Evolutionary conservation across 1,284 basidiomycete genomes (phyloP).

Genomic region (Ganoderma sp.): DNA sequence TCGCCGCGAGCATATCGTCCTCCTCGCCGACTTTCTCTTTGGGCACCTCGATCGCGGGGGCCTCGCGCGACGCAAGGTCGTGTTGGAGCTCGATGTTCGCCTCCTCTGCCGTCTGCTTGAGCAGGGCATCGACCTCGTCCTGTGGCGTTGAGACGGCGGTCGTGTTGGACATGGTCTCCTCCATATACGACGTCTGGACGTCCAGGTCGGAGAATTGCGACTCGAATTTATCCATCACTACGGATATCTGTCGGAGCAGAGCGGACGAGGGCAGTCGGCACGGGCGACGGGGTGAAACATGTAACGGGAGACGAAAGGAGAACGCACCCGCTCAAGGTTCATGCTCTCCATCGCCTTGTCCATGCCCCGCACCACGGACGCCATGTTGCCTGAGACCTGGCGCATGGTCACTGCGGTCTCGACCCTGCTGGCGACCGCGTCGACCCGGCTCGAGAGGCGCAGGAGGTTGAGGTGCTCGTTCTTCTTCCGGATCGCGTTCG

Average conservation of each 20-base stretch:
- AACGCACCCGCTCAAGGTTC: constrained; percentile 92
- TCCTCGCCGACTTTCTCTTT: constrained; percentile 73
- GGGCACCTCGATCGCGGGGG: constrained; percentile 57
- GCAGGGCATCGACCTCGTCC: constrained; percentile 93
- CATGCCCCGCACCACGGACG: constrained; percentile 96
- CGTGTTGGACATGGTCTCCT: constrained; percentile 93
- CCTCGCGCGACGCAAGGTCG: constrained; percentile 77
- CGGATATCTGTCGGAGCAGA: constrained; percentile 75
- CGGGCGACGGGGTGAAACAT: not conserved
- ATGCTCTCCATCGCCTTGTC: constrained; percentile 99
- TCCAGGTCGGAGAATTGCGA: constrained; percentile 96
- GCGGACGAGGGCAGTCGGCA: not conserved
- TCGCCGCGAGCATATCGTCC: constrained; percentile 81
- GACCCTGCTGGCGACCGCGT: constrained; percentile 95
- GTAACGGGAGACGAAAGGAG: not conserved
- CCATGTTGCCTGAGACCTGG: constrained; percentile 94
- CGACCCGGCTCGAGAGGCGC: constrained; percentile 87
- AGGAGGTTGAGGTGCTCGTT: constrained; percentile 92
- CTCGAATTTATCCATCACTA: constrained; percentile 99
- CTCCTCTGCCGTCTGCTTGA: constrained; percentile 96
- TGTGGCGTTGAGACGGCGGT: constrained; percentile 95
- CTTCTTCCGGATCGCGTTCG: constrained; percentile 99
- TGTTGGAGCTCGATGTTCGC: constrained; percentile 96
- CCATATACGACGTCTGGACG: constrained; percentile 98
- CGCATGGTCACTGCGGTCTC: constrained; percentile 99